Evolutionary conservation across 306 rosid genomes (phyloP).

Genomic region (Cucurbita moschata): DNA sequence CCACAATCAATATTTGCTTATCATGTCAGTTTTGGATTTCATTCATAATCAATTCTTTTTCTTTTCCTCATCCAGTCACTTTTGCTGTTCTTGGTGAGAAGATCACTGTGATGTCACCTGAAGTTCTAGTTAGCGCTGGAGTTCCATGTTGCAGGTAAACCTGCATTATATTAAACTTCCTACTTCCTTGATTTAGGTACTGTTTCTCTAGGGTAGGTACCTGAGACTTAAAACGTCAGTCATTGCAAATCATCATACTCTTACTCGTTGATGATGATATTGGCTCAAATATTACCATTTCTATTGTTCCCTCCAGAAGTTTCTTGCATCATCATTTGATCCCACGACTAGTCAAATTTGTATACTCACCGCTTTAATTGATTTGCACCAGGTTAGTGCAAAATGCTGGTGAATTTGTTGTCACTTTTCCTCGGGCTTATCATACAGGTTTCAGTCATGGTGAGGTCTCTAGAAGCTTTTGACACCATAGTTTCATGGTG

Average conservation of each 20-base stretch:
- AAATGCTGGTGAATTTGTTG: conserved; percentile 98
- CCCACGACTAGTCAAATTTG: background rate
- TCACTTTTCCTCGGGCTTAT: conserved; percentile 98
- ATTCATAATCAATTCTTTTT: conserved; percentile 1
- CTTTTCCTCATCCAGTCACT: conserved; percentile 47
- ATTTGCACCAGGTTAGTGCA: conserved; percentile 72
- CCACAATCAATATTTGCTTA: background rate
- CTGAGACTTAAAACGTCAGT: background rate
- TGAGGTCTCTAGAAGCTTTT: conserved; percentile 19
- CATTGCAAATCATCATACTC: background rate
- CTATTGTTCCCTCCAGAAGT: background rate
- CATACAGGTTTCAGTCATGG: conserved; percentile 99
- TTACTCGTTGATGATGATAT: background rate
- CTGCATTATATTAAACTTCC: background rate
- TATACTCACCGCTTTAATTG: conserved; percentile 19
- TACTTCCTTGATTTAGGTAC: background rate
- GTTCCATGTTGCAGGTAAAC: conserved; percentile 99
- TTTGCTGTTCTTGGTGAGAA: conserved; percentile 92
- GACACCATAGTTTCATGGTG: background rate
- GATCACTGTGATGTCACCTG: conserved; percentile 96
- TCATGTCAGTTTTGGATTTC: background rate
- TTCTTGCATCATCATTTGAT: background rate
- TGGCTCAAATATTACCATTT: background rate
- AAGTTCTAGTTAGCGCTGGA: conserved; percentile 68
- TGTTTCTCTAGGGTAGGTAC: background rate